Evolutionary conservation across 1,284 basidiomycete species (phyloP).

Genomic region (Sphaerobolus stellatus): DNA sequence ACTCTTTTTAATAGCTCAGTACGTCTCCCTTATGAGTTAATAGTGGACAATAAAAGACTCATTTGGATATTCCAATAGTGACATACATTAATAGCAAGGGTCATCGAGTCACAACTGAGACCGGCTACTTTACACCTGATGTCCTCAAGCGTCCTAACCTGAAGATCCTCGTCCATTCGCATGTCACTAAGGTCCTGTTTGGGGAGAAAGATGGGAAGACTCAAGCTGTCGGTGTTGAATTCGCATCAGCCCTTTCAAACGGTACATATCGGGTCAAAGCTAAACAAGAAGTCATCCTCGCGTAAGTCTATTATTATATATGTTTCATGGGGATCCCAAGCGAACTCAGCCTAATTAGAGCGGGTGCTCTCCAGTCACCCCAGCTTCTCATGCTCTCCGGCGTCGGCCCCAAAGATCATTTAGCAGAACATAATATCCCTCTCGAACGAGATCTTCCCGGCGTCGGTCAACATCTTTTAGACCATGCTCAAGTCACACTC

Average conservation of each 20-base stretch:
- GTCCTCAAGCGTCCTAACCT: constrained; percentile 64
- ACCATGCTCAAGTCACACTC: constrained; percentile 51
- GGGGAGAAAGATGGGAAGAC: constrained; percentile 22
- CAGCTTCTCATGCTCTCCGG: constrained; percentile 75
- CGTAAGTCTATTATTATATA: constrained; percentile 38
- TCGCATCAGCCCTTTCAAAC: constrained; percentile 35
- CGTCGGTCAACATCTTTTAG: constrained; percentile 59
- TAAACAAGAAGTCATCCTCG: constrained; percentile 60
- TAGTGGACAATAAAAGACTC: not conserved
- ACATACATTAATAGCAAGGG: constrained; percentile 55
- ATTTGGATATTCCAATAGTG: constrained; percentile 51
- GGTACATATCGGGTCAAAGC: constrained; percentile 43
- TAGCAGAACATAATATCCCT: constrained; percentile 48
- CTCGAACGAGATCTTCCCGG: constrained; percentile 54
- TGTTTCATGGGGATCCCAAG: not conserved
- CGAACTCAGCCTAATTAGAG: constrained; percentile 37
- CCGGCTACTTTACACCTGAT: constrained; percentile 61
- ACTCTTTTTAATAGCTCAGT: constrained; percentile 14
- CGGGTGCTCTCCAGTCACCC: constrained; percentile 62
- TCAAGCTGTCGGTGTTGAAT: constrained; percentile 62
- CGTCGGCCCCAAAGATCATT: constrained; percentile 55
- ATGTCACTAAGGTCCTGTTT: constrained; percentile 50
- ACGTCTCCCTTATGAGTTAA: constrained; percentile 2
- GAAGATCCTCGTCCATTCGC: constrained; percentile 52
- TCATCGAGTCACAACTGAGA: constrained; percentile 58